A percentile compares a stretch with the other conserved stretches of the same genome.
Conservation (phyloP, 2,329 filamentous ascomycete genomes). For the Calonectria hawksworthii region DNA sequence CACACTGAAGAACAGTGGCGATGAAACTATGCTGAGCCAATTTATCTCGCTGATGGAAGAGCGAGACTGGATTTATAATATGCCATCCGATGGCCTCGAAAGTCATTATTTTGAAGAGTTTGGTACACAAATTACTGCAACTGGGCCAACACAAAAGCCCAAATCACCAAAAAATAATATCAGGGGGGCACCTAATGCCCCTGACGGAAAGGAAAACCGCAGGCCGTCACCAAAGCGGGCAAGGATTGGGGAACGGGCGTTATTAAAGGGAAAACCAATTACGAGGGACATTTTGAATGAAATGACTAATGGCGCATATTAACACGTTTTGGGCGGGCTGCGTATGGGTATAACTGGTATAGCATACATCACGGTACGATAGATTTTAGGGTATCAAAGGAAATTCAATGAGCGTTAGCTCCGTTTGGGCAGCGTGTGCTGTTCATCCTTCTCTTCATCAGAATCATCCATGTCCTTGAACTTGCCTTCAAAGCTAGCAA, state of each 20-base stretch:
- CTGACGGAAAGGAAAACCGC: conserved; percentile 60
- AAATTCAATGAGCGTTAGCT: conserved; percentile 29
- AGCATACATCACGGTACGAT: conserved; percentile 7
- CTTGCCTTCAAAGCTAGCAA: conserved; percentile 52
- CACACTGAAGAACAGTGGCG: conserved; percentile 81
- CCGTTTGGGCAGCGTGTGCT: conserved; percentile 30
- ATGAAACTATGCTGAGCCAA: conserved; percentile 80
- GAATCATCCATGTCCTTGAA: conserved; percentile 43
- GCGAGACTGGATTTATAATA: conserved; percentile 83
- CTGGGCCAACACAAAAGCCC: conserved; percentile 45
- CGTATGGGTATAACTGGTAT: conserved; percentile 20
- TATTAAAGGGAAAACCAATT: conserved; percentile 77
- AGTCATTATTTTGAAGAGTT: conserved; percentile 77
- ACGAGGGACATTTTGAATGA: conserved; percentile 86
- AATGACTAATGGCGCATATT: conserved; percentile 63
- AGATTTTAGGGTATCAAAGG: conserved; percentile 28
- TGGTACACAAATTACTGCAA: conserved; percentile 61
- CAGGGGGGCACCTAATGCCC: conserved; percentile 31
- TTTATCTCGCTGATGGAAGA: conserved; percentile 85
- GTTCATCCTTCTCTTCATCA: conserved; percentile 39
- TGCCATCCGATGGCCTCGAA: conserved; percentile 74
- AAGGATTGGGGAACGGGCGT: conserved; percentile 71
- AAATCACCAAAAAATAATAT: conserved; percentile 48
- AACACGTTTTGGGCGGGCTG: conserved; percentile 31
- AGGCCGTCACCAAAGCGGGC: conserved; percentile 66